A percentile compares a stretch with the other conserved stretches of the same genome.
Conservation (phyloP, 2,329 filamentous ascomycete genomes). For the Penicillium sp. region DNA sequence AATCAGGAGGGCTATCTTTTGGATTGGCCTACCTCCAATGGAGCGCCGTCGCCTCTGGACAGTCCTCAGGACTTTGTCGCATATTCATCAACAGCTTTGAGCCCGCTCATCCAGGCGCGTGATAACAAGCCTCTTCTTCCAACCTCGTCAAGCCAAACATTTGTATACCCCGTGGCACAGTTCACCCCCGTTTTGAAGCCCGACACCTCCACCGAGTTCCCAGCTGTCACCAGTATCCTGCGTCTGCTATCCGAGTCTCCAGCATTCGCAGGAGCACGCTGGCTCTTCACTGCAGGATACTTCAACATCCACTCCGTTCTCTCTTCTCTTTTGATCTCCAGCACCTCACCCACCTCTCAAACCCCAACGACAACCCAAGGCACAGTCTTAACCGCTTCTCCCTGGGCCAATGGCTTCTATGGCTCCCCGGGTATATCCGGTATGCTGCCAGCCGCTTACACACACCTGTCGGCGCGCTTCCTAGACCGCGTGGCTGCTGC, state of each 20-base stretch:
- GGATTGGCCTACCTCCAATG: constrained; percentile 71
- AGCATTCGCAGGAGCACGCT: constrained; percentile 64
- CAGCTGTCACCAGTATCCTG: constrained; percentile 71
- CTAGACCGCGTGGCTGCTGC: constrained; percentile 58
- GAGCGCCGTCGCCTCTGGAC: constrained; percentile 68
- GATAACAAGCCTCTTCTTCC: constrained; percentile 30
- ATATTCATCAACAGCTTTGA: constrained; percentile 63
- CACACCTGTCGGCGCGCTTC: constrained; percentile 77
- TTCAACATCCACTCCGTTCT: constrained; percentile 92
- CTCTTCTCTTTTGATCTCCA: constrained; percentile 71
- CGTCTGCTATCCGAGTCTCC: constrained; percentile 58
- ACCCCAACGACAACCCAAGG: constrained; percentile 50
- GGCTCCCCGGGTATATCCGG: constrained; percentile 81
- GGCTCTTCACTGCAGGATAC: constrained; percentile 97
- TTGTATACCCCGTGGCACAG: constrained; percentile 81
- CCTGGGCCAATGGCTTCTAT: constrained; percentile 93
- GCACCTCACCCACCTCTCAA: constrained; percentile 46
- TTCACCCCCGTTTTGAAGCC: constrained; percentile 77
- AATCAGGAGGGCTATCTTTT: constrained; percentile 49
- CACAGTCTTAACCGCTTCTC: constrained; percentile 86
- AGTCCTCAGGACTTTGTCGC: constrained; percentile 65
- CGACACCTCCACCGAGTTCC: constrained; percentile 82
- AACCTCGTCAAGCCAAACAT: constrained; percentile 56
- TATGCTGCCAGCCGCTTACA: constrained; percentile 87
- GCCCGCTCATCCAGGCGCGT: constrained; percentile 58